Evolutionary conservation across 2,329 filamentous ascomycete genomes (phyloP), one percentile per base, ranked within the genome.

Genomic region (Aspergillus candidus): DNA sequence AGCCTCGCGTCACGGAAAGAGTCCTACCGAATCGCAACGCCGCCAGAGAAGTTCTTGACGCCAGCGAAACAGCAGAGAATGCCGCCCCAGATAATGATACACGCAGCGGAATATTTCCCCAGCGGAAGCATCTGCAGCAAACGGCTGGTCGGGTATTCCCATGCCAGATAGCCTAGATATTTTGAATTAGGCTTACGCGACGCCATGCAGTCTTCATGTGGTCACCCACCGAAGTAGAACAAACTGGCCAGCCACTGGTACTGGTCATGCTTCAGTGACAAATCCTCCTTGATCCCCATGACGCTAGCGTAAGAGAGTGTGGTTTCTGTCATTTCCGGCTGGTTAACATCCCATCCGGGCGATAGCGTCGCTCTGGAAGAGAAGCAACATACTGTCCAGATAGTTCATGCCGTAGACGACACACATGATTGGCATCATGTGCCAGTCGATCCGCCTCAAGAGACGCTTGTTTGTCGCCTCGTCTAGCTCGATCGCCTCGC

Each of bases 71-170:
- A 82, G 43, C 74, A 70, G 1, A 86, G 67, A 1, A 79, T 73
- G 1, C 72, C 35, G 1, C 82, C 82, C 82, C 82, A 84, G 53
- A 79, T 70, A 47, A 84, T 72, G 45, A 85, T 76, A 55, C 80
- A 83, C 48, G 76, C 72, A 0, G 78, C 79, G 2, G 77, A 82
- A 61, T 83, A 85, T 57, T 84, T 85, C 0, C 78, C 82, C 6
- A 85, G 62, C 0, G 82, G 82, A 2, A 85, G 63, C 1, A 75
- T 69, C 60, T 85, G 82, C 11, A 86, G 70, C 22, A 86, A 71
- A 11, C 78, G 74, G 55, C 76, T 82, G 1, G 81, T 84, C 1
- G 82, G 82, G 60, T 81, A 84, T 58, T 85, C 82, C 75, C 75
- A 83, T 2, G 73, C 76, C 12, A 73, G 58, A 48, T 73, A 73